Conservation (phyloP, 345 rosid species). For the Aegle marmelos region DNA sequence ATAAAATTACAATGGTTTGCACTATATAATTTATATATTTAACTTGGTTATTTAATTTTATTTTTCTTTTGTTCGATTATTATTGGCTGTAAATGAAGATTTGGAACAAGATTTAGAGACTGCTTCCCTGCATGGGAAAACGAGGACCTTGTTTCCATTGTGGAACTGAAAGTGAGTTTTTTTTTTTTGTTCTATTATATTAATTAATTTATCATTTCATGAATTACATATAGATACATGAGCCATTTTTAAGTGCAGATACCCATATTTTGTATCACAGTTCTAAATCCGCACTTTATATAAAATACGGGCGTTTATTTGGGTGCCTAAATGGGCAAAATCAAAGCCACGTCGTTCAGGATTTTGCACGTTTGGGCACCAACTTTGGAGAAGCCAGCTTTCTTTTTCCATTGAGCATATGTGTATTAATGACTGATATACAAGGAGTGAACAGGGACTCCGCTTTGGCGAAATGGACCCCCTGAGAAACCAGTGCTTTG, state of each 20-base stretch:
- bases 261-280: too few relatives aligned
- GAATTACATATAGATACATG: too few relatives aligned
- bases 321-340: too few relatives aligned
- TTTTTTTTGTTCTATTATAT: background rate
- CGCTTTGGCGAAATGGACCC: slow-evolving; percentile 69
- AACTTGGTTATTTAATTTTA: background rate
- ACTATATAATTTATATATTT: background rate
- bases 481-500: slow-evolving; percentile 63
- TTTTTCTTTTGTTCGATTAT: background rate
- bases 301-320: too few relatives aligned
- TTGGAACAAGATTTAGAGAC: background rate
- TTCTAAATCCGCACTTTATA: too few relatives aligned
- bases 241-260: too few relatives aligned
- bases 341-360: too few relatives aligned
- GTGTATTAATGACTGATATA: background rate
- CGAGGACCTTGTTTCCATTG: slow-evolving; percentile 25
- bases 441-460: slow-evolving; percentile 41
- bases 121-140: slow-evolving; percentile 7
- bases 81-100: background rate
- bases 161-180: slow-evolving; percentile 21
- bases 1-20: background rate
- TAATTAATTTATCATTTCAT: too few relatives aligned
- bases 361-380: too few relatives aligned
- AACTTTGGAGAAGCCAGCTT: too few relatives aligned
- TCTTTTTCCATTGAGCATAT: too few relatives aligned